A percentile compares a stretch with the other conserved stretches of the same genome.
Evolutionary conservation across 2,329 filamentous ascomycete genomes (phyloP).

Genomic region (Lachnellula arida): DNA sequence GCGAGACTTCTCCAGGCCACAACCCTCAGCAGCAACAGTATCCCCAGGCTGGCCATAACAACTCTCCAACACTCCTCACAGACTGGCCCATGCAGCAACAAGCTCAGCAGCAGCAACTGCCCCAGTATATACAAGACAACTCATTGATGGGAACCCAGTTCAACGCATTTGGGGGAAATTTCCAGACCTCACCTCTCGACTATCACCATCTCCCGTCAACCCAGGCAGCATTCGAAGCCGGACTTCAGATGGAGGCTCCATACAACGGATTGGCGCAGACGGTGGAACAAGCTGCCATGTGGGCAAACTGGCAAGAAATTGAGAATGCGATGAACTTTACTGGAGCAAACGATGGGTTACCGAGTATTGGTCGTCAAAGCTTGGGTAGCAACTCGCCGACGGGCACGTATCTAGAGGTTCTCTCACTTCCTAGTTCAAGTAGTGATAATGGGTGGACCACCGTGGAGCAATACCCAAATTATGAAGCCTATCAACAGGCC

Average conservation of each 20-base stretch:
- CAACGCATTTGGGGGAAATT: constrained; percentile 26
- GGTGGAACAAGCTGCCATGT: constrained; percentile 54
- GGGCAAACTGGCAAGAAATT: constrained; percentile 78
- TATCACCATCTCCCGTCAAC: constrained; percentile 43
- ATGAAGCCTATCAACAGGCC: constrained; percentile 61
- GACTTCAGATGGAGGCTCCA: constrained; percentile 56
- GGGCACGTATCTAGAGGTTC: constrained; percentile 77
- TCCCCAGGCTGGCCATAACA: constrained; percentile 41
- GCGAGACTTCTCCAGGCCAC: constrained; percentile 29
- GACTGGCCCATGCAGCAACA: constrained; percentile 53
- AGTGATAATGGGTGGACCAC: constrained; percentile 85
- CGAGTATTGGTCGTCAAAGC: constrained; percentile 43
- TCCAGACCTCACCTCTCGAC: constrained; percentile 31
- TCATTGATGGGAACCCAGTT: constrained; percentile 32
- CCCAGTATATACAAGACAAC: constrained; percentile 32
- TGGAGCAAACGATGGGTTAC: constrained; percentile 41
- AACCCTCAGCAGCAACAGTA: constrained; percentile 40
- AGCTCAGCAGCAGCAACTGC: constrained; percentile 25
- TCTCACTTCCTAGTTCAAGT: constrained; percentile 73
- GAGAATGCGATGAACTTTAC: constrained; percentile 59
- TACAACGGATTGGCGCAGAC: constrained; percentile 56
- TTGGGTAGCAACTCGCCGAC: constrained; percentile 64
- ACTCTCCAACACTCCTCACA: constrained; percentile 45
- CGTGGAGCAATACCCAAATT: constrained; percentile 70
- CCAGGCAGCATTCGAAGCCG: constrained; percentile 58